Percentiles rank a stretch among this genome's conserved stretches.
These are phyloP conservation scores for Angomonas desouzai DNA, from an alignment of 208 protist genomes.

Conservation along the genomic window DNA sequence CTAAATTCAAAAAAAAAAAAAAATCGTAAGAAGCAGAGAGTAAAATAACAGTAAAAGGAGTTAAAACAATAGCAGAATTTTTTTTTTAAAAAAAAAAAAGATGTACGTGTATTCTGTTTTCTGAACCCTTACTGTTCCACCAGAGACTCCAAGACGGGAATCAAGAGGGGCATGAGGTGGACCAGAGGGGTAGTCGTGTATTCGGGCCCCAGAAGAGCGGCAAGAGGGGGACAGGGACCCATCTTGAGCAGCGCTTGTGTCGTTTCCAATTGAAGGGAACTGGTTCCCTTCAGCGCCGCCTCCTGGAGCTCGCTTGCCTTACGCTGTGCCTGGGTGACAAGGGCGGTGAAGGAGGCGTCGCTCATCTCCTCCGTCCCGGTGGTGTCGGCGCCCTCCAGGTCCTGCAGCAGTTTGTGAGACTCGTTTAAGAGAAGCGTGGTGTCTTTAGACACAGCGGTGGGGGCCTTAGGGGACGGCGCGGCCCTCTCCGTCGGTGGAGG, in stretches of 20 bases:
- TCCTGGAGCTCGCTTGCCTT: conserved; percentile 23
- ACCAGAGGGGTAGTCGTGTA: conserved; percentile 29
- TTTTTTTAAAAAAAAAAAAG: conserved; percentile 5
- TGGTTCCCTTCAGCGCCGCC: conserved; percentile 17
- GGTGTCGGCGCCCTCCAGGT: neutral
- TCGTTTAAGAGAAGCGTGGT: neutral
- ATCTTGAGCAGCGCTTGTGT: conserved; percentile 31
- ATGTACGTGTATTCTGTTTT: neutral
- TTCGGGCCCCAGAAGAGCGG: conserved; percentile 27
- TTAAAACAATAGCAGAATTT: neutral
- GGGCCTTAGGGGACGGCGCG: too few species aligned
- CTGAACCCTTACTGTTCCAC: conserved; percentile 22
- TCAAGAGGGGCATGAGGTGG: conserved; percentile 33
- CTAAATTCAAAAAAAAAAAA: too few species aligned
- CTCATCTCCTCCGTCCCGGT: neutral
- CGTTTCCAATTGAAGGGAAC: conserved; percentile 23
- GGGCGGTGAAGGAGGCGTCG: neutral
- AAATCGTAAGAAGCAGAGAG: too few species aligned
- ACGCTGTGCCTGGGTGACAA: neutral
- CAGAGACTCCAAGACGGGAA: conserved; percentile 31
- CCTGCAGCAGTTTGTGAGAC: neutral
- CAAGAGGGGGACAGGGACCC: conserved; percentile 24
- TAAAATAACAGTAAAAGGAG: too few species aligned
- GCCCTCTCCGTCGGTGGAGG: neutral
- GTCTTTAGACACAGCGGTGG: too few species aligned